A percentile compares a stretch with the other conserved stretches of the same genome.
phyloP scores from a whole-genome alignment of 768 basidiomycete genomes.

The Russula foetens region DNA sequence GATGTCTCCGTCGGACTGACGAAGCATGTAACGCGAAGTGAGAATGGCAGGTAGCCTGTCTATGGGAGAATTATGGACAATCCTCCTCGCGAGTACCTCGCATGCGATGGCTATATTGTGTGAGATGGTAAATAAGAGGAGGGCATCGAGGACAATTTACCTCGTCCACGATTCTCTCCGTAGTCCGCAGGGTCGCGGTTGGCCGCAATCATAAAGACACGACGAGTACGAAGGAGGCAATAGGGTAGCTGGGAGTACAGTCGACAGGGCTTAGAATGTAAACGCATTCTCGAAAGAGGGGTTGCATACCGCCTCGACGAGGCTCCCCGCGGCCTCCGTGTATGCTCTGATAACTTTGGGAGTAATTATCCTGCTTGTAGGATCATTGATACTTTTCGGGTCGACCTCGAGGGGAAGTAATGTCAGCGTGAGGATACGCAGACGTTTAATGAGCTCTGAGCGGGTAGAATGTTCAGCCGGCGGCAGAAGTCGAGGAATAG shows the following conservation, averaged over 20 bases:
- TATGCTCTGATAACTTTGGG: constrained; percentile 72
- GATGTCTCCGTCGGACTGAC: constrained; percentile 71
- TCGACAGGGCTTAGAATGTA: neutral
- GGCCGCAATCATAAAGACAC: constrained; percentile 77
- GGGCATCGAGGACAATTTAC: constrained; percentile 30
- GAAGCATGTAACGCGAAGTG: constrained; percentile 68
- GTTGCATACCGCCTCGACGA: constrained; percentile 62
- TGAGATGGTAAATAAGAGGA: neutral
- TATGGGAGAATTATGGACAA: constrained; percentile 59
- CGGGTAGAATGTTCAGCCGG: neutral
- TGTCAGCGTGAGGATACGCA: constrained; percentile 64
- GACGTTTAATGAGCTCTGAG: constrained; percentile 71
- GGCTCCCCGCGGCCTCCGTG: constrained; percentile 78
- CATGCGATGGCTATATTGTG: constrained; percentile 59
- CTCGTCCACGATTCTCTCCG: constrained; percentile 77
- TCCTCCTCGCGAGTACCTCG: constrained; percentile 73
- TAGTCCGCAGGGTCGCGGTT: constrained; percentile 77
- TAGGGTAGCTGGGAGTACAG: constrained; percentile 56
- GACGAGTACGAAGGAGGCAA: constrained; percentile 66
- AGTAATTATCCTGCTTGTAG: constrained; percentile 80
- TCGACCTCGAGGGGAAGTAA: constrained; percentile 81
- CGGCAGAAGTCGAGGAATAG: neutral
- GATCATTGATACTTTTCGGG: constrained; percentile 51
- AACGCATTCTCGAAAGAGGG: neutral
- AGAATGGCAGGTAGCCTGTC: constrained; percentile 65